phyloP scores from a whole-genome alignment of 169 alveolate species.

The Pseudocohnilembus persalinus region DNA sequence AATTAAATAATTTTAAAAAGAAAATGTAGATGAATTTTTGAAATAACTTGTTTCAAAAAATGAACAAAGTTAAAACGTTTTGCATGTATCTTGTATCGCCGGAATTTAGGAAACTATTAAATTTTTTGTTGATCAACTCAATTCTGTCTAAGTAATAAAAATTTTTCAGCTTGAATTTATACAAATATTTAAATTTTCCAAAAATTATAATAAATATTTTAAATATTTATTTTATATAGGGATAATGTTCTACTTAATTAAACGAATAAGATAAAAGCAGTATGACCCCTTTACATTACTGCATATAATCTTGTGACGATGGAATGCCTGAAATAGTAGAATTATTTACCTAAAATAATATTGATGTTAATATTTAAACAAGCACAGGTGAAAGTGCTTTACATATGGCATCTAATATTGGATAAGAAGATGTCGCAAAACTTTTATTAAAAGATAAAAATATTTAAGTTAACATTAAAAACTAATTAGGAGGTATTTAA shows the following conservation, averaged over 20 bases:
- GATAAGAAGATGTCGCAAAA: constrained; percentile 13
- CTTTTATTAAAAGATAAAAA: background rate
- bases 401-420: constrained; percentile 16
- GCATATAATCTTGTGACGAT: constrained; percentile 21
- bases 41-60: background rate
- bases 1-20: background rate
- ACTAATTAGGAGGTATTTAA: constrained; percentile 1
- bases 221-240: background rate
- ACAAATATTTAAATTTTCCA: too few species aligned
- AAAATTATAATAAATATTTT: too few species aligned
- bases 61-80: background rate
- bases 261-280: background rate
- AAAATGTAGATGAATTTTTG: background rate
- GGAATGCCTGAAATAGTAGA: constrained; percentile 24
- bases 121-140: too few species aligned
- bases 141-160: background rate
- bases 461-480: background rate
- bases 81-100: background rate
- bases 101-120: background rate
- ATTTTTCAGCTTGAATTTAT: background rate
- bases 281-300: constrained; percentile 2
- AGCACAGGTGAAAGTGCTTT: constrained; percentile 15
- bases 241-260: background rate
- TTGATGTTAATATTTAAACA: background rate
- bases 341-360: background rate